Percentiles rank a stretch among this genome's conserved stretches.
These are phyloP conservation scores for Alloteropsis semialata DNA, from an alignment of 176 grass and related monocot genomes.

Conservation along the genomic window DNA sequence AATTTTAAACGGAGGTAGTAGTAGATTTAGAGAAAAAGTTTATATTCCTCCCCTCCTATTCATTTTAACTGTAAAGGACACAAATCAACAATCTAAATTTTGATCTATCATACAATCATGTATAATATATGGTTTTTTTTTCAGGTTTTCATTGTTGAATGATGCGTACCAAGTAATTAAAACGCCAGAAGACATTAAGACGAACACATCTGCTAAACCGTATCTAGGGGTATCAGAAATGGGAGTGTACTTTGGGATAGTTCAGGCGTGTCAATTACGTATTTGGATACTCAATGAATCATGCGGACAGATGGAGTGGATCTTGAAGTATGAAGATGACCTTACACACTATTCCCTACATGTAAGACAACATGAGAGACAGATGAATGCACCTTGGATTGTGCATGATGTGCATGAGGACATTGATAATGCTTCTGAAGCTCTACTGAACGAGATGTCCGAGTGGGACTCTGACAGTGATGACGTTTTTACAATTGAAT, in stretches of 20 bases:
- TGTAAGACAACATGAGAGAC: not conserved
- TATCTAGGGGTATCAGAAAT: not conserved
- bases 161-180: not conserved
- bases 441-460: not conserved
- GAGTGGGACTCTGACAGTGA: conserved; percentile 20
- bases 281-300: conserved; percentile 10
- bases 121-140: no score
- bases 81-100: no score
- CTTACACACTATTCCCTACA: not conserved
- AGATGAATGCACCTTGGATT: not conserved
- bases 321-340: not conserved
- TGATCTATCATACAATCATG: no score
- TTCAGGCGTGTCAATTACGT: not conserved
- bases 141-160: not conserved
- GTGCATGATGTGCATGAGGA: not conserved
- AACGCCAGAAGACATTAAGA: not conserved
- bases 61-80: no score
- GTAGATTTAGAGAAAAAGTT: no score
- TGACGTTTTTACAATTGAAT: not conserved
- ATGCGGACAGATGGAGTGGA: not conserved
- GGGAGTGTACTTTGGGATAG: not conserved
- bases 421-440: not conserved
- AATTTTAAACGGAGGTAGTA: no score
- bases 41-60: no score
- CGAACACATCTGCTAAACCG: not conserved